Conservation (phyloP, 2,329 filamentous ascomycete species). For the Knufia petricola region DNA sequence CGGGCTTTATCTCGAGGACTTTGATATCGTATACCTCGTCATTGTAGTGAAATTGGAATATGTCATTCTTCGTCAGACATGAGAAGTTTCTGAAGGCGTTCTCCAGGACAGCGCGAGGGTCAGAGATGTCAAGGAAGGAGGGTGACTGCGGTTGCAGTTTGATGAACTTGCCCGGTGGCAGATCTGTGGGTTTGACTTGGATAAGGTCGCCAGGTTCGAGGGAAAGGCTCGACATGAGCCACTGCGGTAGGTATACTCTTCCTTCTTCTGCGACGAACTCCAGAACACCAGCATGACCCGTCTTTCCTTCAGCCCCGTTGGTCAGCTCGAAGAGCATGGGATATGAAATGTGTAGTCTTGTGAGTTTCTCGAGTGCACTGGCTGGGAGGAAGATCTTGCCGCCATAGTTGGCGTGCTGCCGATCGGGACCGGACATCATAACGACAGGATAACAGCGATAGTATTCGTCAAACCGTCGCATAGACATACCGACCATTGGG, state of each 20-base stretch:
- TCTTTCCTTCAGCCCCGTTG: conserved; percentile 69
- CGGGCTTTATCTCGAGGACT: conserved; percentile 85
- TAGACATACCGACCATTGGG: conserved; percentile 36
- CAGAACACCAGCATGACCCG: conserved; percentile 87
- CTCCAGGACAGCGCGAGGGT: conserved; percentile 93
- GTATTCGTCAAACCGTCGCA: conserved; percentile 91
- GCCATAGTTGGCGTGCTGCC: conserved; percentile 85
- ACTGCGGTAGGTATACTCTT: conserved; percentile 89
- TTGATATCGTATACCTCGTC: conserved; percentile 88
- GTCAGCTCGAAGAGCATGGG: conserved; percentile 94
- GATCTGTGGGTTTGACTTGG: conserved; percentile 87
- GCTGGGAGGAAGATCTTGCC: conserved; percentile 98
- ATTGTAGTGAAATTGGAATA: conserved; percentile 96
- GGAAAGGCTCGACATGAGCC: conserved; percentile 88
- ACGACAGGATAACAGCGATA: conserved; percentile 93
- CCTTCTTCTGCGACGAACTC: conserved; percentile 98
- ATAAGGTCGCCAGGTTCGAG: conserved; percentile 90
- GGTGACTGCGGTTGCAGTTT: conserved; percentile 92
- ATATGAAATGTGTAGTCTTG: conserved; percentile 90
- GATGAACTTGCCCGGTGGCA: conserved; percentile 82
- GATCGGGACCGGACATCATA: conserved; percentile 85
- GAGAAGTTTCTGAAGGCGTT: conserved; percentile 95
- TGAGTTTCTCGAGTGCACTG: conserved; percentile 92
- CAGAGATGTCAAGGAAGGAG: conserved; percentile 90
- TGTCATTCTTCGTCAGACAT: conserved; percentile 81